Conservation (phyloP, 73 alveolate genomes). For the Stentor roeselii region DNA sequence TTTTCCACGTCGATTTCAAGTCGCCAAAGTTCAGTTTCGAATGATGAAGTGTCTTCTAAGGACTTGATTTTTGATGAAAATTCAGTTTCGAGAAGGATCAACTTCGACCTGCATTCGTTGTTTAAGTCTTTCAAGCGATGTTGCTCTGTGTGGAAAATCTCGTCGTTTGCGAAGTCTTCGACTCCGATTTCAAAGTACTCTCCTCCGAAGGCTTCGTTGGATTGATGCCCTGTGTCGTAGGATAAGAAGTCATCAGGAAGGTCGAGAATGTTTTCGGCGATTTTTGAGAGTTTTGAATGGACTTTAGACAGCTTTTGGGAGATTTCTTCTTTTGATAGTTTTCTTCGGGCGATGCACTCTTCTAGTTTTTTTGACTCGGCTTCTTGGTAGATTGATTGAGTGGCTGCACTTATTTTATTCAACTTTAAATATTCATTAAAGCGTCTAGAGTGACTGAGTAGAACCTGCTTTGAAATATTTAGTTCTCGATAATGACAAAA, state of each 20-base stretch:
- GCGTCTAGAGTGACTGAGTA: constrained; percentile 49
- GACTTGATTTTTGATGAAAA: background rate
- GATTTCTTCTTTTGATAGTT: background rate
- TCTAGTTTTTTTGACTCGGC: constrained; percentile 42
- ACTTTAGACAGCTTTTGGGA: background rate
- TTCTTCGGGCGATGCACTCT: constrained; percentile 38
- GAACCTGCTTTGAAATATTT: constrained; percentile 36
- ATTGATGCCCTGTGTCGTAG: too few species aligned
- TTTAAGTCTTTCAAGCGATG: background rate
- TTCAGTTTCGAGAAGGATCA: constrained; percentile 4
- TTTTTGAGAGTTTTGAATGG: background rate
- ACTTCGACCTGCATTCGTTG: background rate
- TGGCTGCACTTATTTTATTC: constrained; percentile 36
- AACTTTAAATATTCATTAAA: constrained; percentile 36
- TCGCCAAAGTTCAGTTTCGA: constrained; percentile 43
- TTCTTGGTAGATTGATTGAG: constrained; percentile 30
- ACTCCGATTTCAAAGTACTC: constrained; percentile 1
- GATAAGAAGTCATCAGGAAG: background rate
- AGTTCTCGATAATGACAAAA: constrained; percentile 29
- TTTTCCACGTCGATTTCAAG: constrained; percentile 55
- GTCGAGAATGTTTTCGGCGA: background rate
- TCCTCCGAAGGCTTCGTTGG: background rate
- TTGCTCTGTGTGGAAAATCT: constrained; percentile 9
- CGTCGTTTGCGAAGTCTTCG: constrained; percentile 16
- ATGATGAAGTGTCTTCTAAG: background rate